Percentiles rank a stretch among this genome's conserved stretches.
phyloP scores from a whole-genome alignment of 176 grass and related monocot species.

The Triticum dicoccoides region DNA sequence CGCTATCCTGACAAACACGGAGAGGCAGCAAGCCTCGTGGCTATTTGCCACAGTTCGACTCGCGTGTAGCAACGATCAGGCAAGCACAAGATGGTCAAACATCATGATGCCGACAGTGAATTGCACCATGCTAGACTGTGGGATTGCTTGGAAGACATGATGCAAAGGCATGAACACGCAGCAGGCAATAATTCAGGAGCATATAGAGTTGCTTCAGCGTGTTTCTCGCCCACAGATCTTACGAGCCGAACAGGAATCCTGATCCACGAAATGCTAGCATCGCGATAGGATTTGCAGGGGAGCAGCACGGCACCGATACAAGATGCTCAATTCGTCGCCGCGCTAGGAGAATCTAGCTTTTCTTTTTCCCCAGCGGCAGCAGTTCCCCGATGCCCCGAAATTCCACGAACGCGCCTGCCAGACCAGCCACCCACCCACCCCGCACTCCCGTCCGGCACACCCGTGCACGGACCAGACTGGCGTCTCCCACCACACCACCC shows the following conservation, averaged over 20 bases:
- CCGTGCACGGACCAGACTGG: conserved; percentile 51
- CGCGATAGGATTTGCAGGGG: background rate
- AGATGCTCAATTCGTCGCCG: background rate
- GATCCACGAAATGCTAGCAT: background rate
- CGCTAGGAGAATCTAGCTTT: background rate
- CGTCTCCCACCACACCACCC: conserved; percentile 28
- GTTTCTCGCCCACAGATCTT: background rate
- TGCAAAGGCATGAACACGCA: background rate
- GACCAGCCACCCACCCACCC: background rate
- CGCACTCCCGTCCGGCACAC: background rate
- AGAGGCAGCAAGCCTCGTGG: too few relatives aligned
- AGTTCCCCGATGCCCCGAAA: background rate
- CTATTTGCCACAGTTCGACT: background rate
- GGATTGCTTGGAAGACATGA: background rate
- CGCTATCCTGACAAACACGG: background rate
- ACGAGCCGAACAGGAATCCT: background rate
- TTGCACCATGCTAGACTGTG: background rate
- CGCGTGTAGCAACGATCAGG: background rate
- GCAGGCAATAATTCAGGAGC: background rate
- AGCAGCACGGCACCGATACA: background rate
- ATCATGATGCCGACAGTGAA: background rate
- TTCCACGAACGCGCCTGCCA: conserved; percentile 13
- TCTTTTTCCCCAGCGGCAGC: background rate
- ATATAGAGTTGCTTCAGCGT: background rate
- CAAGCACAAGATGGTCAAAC: background rate